Conservation (phyloP, 2,329 filamentous ascomycete species). For the Apiospora kogelbergensis region DNA sequence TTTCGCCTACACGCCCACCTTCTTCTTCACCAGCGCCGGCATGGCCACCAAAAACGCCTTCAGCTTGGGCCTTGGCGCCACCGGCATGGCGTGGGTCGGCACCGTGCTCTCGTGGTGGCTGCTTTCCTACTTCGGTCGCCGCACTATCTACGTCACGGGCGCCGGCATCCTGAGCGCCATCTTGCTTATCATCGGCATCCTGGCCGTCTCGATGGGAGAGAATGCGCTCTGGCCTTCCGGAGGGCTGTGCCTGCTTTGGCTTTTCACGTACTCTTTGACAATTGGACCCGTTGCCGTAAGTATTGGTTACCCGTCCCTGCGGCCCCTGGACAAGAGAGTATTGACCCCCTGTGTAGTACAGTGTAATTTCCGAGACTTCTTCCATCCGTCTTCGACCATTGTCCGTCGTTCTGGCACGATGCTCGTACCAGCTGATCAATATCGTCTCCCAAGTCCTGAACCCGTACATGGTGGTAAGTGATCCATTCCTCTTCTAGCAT, state of each 20-base stretch:
- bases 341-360: constrained; percentile 32
- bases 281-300: constrained; percentile 47
- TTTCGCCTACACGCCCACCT: constrained; percentile 40
- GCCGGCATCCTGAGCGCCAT: constrained; percentile 36
- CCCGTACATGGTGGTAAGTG: constrained; percentile 33
- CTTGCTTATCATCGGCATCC: constrained; percentile 39
- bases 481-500: too few relatives aligned
- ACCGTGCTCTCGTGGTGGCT: constrained; percentile 40
- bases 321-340: not conserved
- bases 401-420: constrained; percentile 45
- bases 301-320: not conserved
- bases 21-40: constrained; percentile 38
- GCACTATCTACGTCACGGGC: constrained; percentile 40
- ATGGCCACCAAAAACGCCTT: constrained; percentile 31
- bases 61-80: constrained; percentile 34
- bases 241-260: constrained; percentile 43
- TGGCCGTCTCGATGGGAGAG: constrained; percentile 42
- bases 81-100: constrained; percentile 36
- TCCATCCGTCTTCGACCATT: constrained; percentile 46
- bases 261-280: constrained; percentile 46
- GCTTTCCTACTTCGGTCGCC: constrained; percentile 38
- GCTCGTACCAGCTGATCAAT: constrained; percentile 43
- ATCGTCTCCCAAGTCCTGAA: constrained; percentile 41
- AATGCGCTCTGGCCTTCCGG: constrained; percentile 41
- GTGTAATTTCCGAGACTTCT: constrained; percentile 48